Conservation (phyloP, 495 filamentous ascomycete species). For the Penicillium daleae region DNA sequence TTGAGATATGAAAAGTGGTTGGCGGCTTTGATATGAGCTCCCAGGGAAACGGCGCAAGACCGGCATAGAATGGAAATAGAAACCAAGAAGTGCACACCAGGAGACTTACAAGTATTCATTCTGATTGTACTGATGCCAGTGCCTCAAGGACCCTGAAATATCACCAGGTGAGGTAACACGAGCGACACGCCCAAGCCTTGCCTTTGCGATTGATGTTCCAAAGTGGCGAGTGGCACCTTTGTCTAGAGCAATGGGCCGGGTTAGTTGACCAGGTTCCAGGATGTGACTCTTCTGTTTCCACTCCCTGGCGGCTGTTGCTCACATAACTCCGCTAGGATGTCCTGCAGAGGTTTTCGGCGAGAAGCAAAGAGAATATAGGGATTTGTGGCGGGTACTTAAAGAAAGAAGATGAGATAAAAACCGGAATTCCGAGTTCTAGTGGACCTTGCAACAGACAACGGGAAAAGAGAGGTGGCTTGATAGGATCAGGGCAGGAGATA, state of each 20-base stretch:
- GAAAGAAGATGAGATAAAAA: slow-evolving; percentile 8
- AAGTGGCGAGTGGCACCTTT: slow-evolving; percentile 14
- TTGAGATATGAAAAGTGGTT: neutral
- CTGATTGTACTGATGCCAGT: slow-evolving; percentile 28
- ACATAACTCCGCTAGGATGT: neutral
- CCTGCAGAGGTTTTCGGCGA: neutral
- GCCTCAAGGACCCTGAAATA: slow-evolving; percentile 31
- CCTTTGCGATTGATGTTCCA: slow-evolving; percentile 20
- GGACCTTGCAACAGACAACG: neutral
- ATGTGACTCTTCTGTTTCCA: neutral
- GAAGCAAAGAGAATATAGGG: neutral
- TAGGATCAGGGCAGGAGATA: neutral
- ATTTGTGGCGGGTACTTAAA: neutral
- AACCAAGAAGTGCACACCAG: neutral
- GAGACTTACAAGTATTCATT: slow-evolving; percentile 35
- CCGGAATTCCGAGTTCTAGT: neutral
- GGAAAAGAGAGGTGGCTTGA: neutral
- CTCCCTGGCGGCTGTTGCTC: slow-evolving; percentile 4
- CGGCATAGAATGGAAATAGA: neutral
- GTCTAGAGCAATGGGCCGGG: slow-evolving; percentile 20
- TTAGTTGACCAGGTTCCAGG: slow-evolving; percentile 23
- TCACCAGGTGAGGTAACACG: slow-evolving; percentile 25
- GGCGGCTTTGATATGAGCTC: neutral
- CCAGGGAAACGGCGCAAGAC: slow-evolving; percentile 16
- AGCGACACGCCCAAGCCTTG: slow-evolving; percentile 24